Evolutionary conservation across 202 grass and related monocot species (phyloP), one percentile per base, ranked within the genome.

Genomic region (Cymbopogon flexuosus): DNA sequence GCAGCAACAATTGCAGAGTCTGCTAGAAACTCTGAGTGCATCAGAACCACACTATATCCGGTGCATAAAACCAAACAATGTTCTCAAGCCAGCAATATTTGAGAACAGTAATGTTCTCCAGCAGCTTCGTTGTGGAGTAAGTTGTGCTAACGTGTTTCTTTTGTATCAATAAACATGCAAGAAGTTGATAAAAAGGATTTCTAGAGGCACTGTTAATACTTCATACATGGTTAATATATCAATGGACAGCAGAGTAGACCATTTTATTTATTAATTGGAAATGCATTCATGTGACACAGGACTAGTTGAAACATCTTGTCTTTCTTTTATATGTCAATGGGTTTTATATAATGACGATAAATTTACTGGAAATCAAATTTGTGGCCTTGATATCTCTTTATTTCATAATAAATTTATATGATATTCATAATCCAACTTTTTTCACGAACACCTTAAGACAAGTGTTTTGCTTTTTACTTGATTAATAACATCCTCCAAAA

Each of bases 1-100:
- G 69, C 90, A 99, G 96, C 96, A 90, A 95, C 96, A 99, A 99
- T 76, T 99, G 66, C 92, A 95, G 89, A 51, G 87, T 77, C 83
- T 95, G 11, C 78, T 99, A 78, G 96, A 94, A 89, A 99, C 92
- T 71, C 61, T 99, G 24, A 95, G 90, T 89, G 86, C 90, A 43
- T 93, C 83, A 30, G 88, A 99, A 77, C 96, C 96, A 62, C 96
- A 93, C 78, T 99, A 99, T 65, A 85, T 95, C 65, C 92, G 90
- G 24, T 99, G 96, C 52, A 77, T 99, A 85, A 99, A 99, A 81
- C 96, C 96, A 10, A 99, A 99, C 30, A 99, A 91, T 87, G 66
- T 93, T 91, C 90, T 99, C 51, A 99, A 90, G 67, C 90, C 96
- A 89, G 73, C 52, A 79, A 99, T 99, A 86, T 99, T 99, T 87